Evolutionary conservation across 768 basidiomycete genomes (phyloP).

Genomic region (Pleurotus giganteus): DNA sequence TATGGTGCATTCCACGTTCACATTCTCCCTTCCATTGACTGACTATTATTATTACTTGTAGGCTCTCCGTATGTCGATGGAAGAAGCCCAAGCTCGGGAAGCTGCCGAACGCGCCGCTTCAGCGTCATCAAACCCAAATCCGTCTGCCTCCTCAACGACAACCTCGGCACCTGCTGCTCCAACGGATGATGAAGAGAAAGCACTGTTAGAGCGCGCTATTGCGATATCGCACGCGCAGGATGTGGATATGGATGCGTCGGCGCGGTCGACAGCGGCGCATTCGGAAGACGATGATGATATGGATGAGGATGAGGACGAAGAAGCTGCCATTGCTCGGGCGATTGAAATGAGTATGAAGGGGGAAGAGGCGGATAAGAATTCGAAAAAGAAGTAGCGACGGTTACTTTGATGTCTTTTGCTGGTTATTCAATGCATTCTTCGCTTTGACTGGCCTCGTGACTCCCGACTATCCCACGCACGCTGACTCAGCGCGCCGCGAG

Average conservation of each 20-base stretch:
- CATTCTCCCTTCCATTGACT: not conserved
- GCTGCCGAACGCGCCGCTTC: slow-evolving; percentile 43
- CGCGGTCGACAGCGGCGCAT: slow-evolving; percentile 20
- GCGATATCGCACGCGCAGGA: slow-evolving; percentile 67
- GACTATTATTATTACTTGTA: slow-evolving; percentile 25
- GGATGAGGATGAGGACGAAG: slow-evolving; percentile 75
- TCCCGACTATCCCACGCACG: not conserved
- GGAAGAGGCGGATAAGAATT: slow-evolving; percentile 46
- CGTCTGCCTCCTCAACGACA: slow-evolving; percentile 23
- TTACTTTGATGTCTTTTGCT: too few relatives aligned
- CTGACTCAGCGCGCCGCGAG: slow-evolving; percentile 1
- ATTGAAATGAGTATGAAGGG: slow-evolving; percentile 92
- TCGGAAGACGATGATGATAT: slow-evolving; percentile 48
- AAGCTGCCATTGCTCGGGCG: slow-evolving; percentile 86
- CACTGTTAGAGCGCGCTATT: slow-evolving; percentile 72
- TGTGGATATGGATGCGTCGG: slow-evolving; percentile 45
- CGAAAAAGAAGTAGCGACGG: slow-evolving; percentile 31
- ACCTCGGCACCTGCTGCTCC: slow-evolving; percentile 36
- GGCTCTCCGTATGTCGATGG: slow-evolving; percentile 97
- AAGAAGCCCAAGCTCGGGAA: slow-evolving; percentile 86
- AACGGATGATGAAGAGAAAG: slow-evolving; percentile 75
- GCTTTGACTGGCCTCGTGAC: not conserved
- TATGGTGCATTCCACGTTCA: slow-evolving; percentile 59
- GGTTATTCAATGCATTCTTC: too few relatives aligned
- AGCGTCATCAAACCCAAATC: slow-evolving; percentile 21